Percentiles rank a stretch among this genome's conserved stretches.
Conservation (phyloP, 2,329 filamentous ascomycete species). For the Cytospora chrysosperma region DNA sequence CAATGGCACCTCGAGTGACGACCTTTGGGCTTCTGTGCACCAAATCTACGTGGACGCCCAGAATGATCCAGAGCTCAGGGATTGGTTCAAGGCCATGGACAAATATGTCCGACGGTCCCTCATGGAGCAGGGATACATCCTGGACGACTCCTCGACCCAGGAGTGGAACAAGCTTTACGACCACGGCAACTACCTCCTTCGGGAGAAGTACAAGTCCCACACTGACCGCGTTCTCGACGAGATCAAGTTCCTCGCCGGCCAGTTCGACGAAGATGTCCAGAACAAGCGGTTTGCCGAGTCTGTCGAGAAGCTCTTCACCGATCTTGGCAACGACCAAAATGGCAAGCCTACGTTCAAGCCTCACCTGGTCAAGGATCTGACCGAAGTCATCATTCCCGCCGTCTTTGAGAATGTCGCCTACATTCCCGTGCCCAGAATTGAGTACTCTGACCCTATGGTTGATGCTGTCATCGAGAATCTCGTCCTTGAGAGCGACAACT, state of each 20-base stretch:
- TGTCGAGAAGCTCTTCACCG: slow-evolving; percentile 77
- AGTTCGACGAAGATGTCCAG: slow-evolving; percentile 85
- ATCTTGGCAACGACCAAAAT: slow-evolving; percentile 82
- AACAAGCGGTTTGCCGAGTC: slow-evolving; percentile 79
- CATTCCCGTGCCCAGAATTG: slow-evolving; percentile 89
- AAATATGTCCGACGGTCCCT: slow-evolving; percentile 78
- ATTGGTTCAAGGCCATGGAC: slow-evolving; percentile 83
- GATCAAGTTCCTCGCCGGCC: slow-evolving; percentile 81
- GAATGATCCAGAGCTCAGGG: slow-evolving; percentile 77
- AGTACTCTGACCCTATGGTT: slow-evolving; percentile 80
- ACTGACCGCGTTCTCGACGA: slow-evolving; percentile 87
- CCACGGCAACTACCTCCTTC: slow-evolving; percentile 79
- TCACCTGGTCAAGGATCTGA: slow-evolving; percentile 85
- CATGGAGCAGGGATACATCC: slow-evolving; percentile 85
- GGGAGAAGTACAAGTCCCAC: slow-evolving; percentile 82
- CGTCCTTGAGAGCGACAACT: slow-evolving; percentile 92
- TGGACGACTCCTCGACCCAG: slow-evolving; percentile 74
- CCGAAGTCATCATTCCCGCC: slow-evolving; percentile 79
- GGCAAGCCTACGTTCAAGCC: slow-evolving; percentile 91
- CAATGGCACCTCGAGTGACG: slow-evolving; percentile 86
- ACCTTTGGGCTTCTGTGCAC: slow-evolving; percentile 81
- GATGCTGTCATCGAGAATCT: slow-evolving; percentile 94
- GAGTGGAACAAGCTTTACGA: slow-evolving; percentile 88
- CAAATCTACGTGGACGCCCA: slow-evolving; percentile 86
- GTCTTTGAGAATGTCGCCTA: slow-evolving; percentile 85